Evolutionary conservation across 202 grass and related monocot species (phyloP), one percentile per base, ranked within the genome.

Genomic region (Bolboschoenoplectus hybrid): DNA sequence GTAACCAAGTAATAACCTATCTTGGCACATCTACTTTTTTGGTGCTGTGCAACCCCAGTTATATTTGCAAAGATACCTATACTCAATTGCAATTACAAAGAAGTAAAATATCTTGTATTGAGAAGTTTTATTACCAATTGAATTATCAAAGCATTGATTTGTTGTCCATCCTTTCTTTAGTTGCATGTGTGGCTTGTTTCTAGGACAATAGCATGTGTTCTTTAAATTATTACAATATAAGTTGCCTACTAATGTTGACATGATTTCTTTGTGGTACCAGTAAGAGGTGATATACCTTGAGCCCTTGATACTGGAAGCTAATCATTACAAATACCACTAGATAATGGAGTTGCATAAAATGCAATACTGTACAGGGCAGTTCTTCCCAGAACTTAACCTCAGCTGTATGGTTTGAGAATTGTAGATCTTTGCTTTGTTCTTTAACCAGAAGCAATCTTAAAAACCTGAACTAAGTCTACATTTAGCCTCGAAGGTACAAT

Each of bases 1-100:
- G 88, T 99, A 14, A 86, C 84, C 78, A 92, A 88, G 97, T 96
- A 61, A 80, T 60, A 80, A 44, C 16, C 7, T 60, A 58, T 61
- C 10, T 36, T 16, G 11, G 5, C 45, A 55, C 12, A 11, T 74
- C 38, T 76, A 76, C 2, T 76, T 76, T 76, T 52, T 51, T 74
- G 8, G 70, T 74, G 26, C 73, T 55, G 4, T 35, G 47, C 5
- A 8, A 49, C n/a, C 70, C 45, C 8, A 34, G 70, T 74, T 50
- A 35, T 73, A 26, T 73, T 73, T 47, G 2, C n/a, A 75, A 52
- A 52, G 14, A 3, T 32, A 2, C 47, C 20, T n/a, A 52, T 75
- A 74, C n/a, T 35, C 71, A 2, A 47, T 72, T 45, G 10, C 46
- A 52, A 36, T 75, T 13, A 35, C 69, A 75, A 36, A 53, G 5